These are phyloP conservation scores for Monilinia vaccinii-corymbosi DNA, from an alignment of 2,329 filamentous ascomycete species.

Conservation along the genomic window DNA sequence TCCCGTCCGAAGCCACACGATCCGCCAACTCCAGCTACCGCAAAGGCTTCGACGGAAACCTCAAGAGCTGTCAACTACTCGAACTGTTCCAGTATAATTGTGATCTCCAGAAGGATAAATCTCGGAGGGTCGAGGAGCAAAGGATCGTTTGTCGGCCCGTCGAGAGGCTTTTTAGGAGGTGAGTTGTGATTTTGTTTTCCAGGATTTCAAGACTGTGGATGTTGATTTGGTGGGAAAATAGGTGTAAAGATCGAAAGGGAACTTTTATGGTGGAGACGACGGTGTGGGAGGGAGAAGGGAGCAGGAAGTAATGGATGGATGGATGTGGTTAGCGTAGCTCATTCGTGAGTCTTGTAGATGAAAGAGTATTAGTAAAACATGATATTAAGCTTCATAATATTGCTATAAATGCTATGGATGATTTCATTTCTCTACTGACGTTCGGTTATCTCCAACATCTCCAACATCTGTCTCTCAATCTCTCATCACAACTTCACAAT, in stretches of 20 bases:
- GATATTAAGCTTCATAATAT: background rate
- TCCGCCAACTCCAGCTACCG: constrained; percentile 28
- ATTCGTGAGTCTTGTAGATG: too few relatives aligned
- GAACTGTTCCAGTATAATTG: constrained; percentile 31
- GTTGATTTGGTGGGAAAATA: constrained; percentile 26
- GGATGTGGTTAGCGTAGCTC: background rate
- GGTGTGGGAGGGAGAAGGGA: constrained; percentile 41
- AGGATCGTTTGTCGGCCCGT: constrained; percentile 42
- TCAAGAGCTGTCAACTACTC: constrained; percentile 37
- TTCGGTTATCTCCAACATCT: background rate
- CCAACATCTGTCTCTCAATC: background rate
- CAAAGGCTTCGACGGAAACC: constrained; percentile 47
- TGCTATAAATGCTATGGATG: background rate
- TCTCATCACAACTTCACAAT: background rate
- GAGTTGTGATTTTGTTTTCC: constrained; percentile 24
- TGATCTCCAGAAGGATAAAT: constrained; percentile 39
- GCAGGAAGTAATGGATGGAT: background rate
- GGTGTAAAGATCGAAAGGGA: constrained; percentile 49
- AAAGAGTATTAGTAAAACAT: background rate
- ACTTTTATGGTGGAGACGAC: constrained; percentile 55
- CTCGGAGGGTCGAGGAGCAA: constrained; percentile 37
- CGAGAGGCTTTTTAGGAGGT: constrained; percentile 52
- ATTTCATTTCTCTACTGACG: background rate
- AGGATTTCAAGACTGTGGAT: background rate
- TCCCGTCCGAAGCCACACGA: constrained; percentile 33